Evolutionary conservation across 2,329 filamentous ascomycete species (phyloP).

Genomic region (Rhinocladiella similis): DNA sequence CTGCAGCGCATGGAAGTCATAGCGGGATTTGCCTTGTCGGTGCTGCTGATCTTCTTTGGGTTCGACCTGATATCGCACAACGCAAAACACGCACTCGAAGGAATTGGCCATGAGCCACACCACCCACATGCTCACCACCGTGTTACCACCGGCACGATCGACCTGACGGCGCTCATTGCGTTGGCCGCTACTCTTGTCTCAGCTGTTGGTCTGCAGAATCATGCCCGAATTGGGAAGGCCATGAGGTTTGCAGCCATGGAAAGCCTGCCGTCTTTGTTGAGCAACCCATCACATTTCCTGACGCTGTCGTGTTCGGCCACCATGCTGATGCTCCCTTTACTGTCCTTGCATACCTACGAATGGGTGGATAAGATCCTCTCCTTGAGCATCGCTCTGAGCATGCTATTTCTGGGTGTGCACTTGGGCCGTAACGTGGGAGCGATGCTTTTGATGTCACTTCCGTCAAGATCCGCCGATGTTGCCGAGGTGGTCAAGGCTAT

Average conservation of each 20-base stretch:
- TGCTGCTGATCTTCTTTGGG: slow-evolving; percentile 95
- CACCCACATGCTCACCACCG: slow-evolving; percentile 66
- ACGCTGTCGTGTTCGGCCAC: slow-evolving; percentile 83
- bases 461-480: slow-evolving; percentile 55
- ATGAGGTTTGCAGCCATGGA: slow-evolving; percentile 85
- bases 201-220: slow-evolving; percentile 84
- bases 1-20: slow-evolving; percentile 91
- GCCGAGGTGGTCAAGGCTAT: slow-evolving; percentile 81
- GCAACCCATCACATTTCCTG: slow-evolving; percentile 92
- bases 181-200: slow-evolving; percentile 82
- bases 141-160: slow-evolving; percentile 73
- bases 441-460: slow-evolving; percentile 94
- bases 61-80: slow-evolving; percentile 94
- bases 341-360: slow-evolving; percentile 76
- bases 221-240: slow-evolving; percentile 85
- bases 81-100: slow-evolving; percentile 87
- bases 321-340: slow-evolving; percentile 76
- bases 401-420: slow-evolving; percentile 83
- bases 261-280: slow-evolving; percentile 79
- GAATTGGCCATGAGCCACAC: slow-evolving; percentile 69
- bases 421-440: slow-evolving; percentile 83
- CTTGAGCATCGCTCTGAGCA: slow-evolving; percentile 75
- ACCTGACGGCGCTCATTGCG: slow-evolving; percentile 77
- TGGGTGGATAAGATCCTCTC: slow-evolving; percentile 84
- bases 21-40: slow-evolving; percentile 91